Evolutionary conservation across 257 asterid species (phyloP).

Genomic region (Solanum arcanum): DNA sequence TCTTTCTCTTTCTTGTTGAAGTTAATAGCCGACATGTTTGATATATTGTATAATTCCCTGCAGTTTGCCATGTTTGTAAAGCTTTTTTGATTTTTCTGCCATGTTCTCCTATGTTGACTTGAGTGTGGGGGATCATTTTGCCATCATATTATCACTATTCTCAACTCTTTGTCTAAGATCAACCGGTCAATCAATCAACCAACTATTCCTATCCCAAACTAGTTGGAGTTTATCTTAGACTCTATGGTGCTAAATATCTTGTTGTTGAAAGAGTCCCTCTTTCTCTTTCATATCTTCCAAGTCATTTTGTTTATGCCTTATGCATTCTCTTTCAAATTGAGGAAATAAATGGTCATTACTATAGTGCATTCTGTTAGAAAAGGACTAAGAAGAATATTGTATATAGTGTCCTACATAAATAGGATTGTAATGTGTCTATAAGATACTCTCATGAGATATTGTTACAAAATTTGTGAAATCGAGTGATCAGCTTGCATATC

Average conservation of each 20-base stretch:
- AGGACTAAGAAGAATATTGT: not conserved
- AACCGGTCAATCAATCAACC: not conserved
- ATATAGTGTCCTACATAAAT: not conserved
- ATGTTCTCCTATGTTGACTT: not conserved
- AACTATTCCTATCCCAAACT: not conserved
- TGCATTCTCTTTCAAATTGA: not conserved
- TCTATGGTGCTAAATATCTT: not conserved
- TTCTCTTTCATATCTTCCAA: not conserved
- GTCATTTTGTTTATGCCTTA: not conserved
- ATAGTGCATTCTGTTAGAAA: not conserved
- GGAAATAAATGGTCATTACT: not conserved
- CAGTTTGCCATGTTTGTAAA: not conserved
- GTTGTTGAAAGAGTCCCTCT: not conserved
- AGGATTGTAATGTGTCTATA: not conserved
- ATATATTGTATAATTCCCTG: not conserved
- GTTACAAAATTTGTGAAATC: not conserved
- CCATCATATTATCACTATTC: not conserved
- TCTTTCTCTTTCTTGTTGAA: not conserved
- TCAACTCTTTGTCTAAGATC: not conserved
- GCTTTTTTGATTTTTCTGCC: not conserved
- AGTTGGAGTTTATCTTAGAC: not conserved
- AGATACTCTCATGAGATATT: not conserved
- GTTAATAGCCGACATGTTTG: not conserved
- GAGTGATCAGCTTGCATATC: not conserved
- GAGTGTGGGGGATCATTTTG: not conserved